Evolutionary conservation across 495 filamentous ascomycete genomes (phyloP).

Genomic region (Penicillium simplicissimum): DNA sequence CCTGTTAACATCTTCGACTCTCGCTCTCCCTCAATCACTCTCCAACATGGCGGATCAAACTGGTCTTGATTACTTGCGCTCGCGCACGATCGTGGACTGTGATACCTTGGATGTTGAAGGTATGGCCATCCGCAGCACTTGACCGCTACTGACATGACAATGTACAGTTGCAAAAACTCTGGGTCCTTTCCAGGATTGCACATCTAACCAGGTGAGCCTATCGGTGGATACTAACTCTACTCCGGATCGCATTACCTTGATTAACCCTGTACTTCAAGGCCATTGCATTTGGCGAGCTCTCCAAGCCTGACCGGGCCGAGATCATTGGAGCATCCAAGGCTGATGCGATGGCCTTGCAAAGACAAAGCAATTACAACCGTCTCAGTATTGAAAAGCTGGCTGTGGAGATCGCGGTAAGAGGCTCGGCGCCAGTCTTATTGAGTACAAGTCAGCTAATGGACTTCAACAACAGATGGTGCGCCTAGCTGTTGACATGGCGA

Average conservation of each 20-base stretch:
- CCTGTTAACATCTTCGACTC: not conserved
- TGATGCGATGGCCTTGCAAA: slow-evolving; percentile 36
- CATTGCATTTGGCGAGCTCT: slow-evolving; percentile 60
- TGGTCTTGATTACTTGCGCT: slow-evolving; percentile 44
- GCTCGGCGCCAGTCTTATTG: too few species aligned
- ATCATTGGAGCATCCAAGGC: slow-evolving; percentile 48
- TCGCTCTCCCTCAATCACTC: not conserved
- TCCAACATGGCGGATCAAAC: slow-evolving; percentile 24
- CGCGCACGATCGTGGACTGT: slow-evolving; percentile 56
- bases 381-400: slow-evolving; percentile 51
- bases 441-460: not conserved
- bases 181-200: slow-evolving; percentile 64
- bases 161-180: slow-evolving; percentile 53
- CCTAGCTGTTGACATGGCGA: slow-evolving; percentile 52
- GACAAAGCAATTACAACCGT: slow-evolving; percentile 35
- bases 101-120: slow-evolving; percentile 62
- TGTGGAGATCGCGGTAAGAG: slow-evolving; percentile 53
- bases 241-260: not conserved
- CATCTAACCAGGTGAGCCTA: slow-evolving; percentile 60
- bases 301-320: slow-evolving; percentile 45
- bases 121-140: slow-evolving; percentile 13
- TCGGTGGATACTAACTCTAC: not conserved
- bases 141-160: not conserved
- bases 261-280: slow-evolving; percentile 33
- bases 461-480: slow-evolving; percentile 46